These are phyloP conservation scores for Murraya koenigii DNA, from an alignment of 345 rosid genomes.

Conservation along the genomic window DNA sequence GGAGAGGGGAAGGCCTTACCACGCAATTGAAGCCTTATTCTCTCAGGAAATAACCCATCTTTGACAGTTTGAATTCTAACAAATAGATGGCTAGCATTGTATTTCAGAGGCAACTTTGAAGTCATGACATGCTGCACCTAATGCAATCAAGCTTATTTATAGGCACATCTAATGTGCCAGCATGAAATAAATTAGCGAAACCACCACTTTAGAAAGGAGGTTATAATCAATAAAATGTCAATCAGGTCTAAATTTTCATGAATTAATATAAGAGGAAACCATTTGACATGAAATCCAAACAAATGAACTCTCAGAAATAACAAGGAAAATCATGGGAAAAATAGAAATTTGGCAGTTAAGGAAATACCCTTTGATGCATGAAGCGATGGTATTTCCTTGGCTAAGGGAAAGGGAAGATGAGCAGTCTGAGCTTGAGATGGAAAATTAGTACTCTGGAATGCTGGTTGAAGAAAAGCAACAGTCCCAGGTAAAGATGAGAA, in stretches of 20 bases:
- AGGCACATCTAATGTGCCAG: not conserved
- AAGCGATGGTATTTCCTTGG: not conserved
- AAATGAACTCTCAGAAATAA: not conserved
- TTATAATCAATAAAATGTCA: not conserved
- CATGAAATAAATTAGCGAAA: not conserved
- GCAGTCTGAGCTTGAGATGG: not conserved
- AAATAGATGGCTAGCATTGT: no score
- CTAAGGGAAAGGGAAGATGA: not conserved
- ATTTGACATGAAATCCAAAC: not conserved
- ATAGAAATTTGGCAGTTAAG: not conserved
- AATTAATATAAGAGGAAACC: not conserved
- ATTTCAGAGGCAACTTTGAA: not conserved
- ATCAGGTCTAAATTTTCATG: not conserved
- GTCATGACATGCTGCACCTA: not conserved
- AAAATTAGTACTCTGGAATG: not conserved
- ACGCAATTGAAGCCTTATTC: not conserved
- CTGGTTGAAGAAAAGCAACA: not conserved
- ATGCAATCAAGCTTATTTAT: not conserved
- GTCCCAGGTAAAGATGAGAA: not conserved
- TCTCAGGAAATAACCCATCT: not conserved
- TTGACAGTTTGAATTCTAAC: slow-evolving; percentile 8
- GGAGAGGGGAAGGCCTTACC: not conserved
- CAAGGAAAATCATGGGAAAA: not conserved
- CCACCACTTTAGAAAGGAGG: not conserved
- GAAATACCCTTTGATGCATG: slow-evolving; percentile 14